Evolutionary conservation across 1,284 basidiomycete species (phyloP).

Genomic region (Fomes fomentarius): DNA sequence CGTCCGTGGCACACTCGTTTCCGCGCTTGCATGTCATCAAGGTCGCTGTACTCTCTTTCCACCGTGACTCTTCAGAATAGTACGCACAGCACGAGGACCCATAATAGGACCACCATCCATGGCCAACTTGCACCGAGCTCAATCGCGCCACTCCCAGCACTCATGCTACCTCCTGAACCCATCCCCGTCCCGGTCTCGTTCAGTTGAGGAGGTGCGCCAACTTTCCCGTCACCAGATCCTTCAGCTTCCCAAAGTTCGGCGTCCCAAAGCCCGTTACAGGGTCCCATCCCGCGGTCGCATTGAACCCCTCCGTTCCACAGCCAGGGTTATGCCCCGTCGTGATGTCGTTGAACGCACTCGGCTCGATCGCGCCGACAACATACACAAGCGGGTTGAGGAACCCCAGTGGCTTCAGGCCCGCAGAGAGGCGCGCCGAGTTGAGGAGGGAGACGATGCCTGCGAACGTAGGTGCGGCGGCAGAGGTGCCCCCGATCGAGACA

Average conservation of each 20-base stretch:
- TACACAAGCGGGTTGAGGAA: conserved; percentile 56
- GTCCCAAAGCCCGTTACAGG: conserved; percentile 40
- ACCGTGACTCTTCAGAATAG: too few relatives aligned
- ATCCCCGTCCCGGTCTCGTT: too few relatives aligned
- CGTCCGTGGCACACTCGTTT: too few relatives aligned
- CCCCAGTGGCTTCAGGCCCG: conserved; percentile 46
- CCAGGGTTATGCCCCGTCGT: conserved; percentile 36
- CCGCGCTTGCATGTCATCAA: too few relatives aligned
- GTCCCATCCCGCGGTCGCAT: conserved; percentile 41
- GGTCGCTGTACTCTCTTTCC: too few relatives aligned
- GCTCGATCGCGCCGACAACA: conserved; percentile 27
- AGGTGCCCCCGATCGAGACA: conserved; percentile 51
- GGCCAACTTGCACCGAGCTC: too few relatives aligned
- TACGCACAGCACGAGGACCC: too few relatives aligned
- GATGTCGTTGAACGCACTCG: conserved; percentile 48
- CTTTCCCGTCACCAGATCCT: conserved; percentile 21
- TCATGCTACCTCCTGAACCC: too few relatives aligned
- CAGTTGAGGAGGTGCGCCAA: not conserved
- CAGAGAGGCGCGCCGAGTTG: conserved; percentile 52
- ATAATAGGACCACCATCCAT: too few relatives aligned
- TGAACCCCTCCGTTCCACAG: conserved; percentile 35
- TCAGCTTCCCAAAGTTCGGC: conserved; percentile 35
- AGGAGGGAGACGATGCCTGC: conserved; percentile 54
- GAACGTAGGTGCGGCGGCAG: conserved; percentile 55
- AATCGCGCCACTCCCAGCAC: too few relatives aligned